These are phyloP conservation scores for Leccinum subrobustum DNA, from an alignment of 1,284 basidiomycete genomes.

Conservation along the genomic window DNA sequence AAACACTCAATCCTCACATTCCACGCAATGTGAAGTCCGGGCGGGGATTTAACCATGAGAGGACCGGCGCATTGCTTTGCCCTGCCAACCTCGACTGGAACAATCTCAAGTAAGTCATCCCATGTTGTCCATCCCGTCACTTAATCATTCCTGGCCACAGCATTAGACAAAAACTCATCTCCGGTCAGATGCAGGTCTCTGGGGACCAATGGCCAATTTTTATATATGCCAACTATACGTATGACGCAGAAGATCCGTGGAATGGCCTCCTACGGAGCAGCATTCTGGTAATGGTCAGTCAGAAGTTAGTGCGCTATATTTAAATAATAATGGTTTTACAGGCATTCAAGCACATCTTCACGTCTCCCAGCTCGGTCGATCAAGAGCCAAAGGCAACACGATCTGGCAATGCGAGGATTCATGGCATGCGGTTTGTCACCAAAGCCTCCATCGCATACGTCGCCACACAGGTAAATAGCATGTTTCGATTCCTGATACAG, in stretches of 20 bases:
- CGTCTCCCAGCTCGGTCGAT: too few relatives aligned
- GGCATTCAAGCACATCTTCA: too few relatives aligned
- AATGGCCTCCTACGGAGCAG: neutral
- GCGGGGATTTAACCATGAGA: neutral
- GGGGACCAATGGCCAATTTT: neutral
- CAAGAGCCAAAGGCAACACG: too few relatives aligned
- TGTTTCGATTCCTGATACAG: too few relatives aligned
- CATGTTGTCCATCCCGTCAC: too few relatives aligned
- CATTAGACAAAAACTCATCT: neutral
- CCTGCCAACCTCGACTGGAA: neutral
- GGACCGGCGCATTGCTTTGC: neutral
- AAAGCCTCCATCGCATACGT: too few relatives aligned
- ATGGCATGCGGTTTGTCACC: too few relatives aligned
- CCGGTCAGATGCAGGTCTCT: neutral
- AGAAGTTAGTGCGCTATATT: too few relatives aligned
- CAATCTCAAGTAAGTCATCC: neutral
- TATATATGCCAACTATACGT: neutral
- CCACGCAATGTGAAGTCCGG: neutral
- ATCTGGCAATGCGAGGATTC: too few relatives aligned
- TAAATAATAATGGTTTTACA: too few relatives aligned
- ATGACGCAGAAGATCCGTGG: too few relatives aligned
- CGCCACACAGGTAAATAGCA: too few relatives aligned
- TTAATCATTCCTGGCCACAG: neutral
- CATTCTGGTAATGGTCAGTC: neutral
- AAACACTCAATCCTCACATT: neutral